Conservation (phyloP, 768 basidiomycete genomes). For the Collybia sp. region DNA sequence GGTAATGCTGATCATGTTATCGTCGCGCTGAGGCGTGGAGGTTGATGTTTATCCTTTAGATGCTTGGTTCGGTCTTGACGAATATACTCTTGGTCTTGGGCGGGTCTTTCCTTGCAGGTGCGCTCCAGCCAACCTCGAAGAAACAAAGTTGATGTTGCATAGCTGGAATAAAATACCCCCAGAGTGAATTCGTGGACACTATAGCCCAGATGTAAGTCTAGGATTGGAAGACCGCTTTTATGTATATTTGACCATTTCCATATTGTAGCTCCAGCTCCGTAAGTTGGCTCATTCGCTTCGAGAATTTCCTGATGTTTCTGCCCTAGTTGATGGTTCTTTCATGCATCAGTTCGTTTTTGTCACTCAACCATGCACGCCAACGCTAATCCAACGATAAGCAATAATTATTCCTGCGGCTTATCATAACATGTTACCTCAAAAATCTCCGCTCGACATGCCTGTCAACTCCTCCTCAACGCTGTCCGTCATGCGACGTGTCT, state of each 20-base stretch:
- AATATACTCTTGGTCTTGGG: conserved; percentile 89
- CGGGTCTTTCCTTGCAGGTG: conserved; percentile 83
- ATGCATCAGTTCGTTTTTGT: conserved; percentile 62
- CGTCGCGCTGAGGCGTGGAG: no score
- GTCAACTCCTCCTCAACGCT: no score
- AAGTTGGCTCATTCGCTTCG: conserved; percentile 9
- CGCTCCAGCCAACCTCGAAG: conserved; percentile 10
- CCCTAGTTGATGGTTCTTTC: conserved; percentile 77
- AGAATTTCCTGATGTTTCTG: conserved; percentile 6
- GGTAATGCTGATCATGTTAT: conserved; percentile 30
- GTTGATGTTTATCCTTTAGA: conserved; percentile 31
- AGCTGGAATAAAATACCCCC: conserved; percentile 63
- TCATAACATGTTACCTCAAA: conserved; percentile 32
- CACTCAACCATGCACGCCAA: not conserved
- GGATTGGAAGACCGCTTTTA: not conserved
- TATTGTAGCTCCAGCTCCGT: conserved; percentile 42
- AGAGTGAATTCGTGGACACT: conserved; percentile 75
- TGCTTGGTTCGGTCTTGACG: conserved; percentile 88
- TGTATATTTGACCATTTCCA: conserved; percentile 2
- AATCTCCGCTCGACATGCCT: conserved; percentile 6
- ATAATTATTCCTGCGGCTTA: conserved; percentile 92
- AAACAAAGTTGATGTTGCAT: not conserved
- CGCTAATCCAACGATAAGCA: conserved; percentile 30
- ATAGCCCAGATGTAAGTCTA: conserved; percentile 79
- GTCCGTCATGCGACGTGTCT: not conserved